phyloP scores from a whole-genome alignment of 1,284 basidiomycete species.

The Tylopilus sp. region DNA sequence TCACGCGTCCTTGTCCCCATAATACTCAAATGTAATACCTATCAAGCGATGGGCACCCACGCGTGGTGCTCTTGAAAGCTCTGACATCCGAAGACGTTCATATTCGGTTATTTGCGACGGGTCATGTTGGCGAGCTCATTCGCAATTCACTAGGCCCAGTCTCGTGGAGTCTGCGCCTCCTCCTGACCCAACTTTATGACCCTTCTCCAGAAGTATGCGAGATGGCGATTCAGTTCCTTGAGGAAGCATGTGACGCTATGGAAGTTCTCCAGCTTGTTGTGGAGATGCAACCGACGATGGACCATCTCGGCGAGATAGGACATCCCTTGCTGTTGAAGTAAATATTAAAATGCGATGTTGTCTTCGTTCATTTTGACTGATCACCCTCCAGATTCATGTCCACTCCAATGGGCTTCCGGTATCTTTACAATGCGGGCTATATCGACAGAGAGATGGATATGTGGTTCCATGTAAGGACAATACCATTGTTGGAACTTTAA shows the following conservation, averaged over 20 bases:
- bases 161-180: constrained; percentile 83
- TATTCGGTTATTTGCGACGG: constrained; percentile 85
- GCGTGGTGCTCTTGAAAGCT: constrained; percentile 89
- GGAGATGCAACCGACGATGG: constrained; percentile 89
- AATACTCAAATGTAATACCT: constrained; percentile 1
- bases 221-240: constrained; percentile 83
- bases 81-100: constrained; percentile 90
- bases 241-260: constrained; percentile 84
- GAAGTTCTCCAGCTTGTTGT: constrained; percentile 88
- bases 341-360: constrained; percentile 24
- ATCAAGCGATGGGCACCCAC: constrained; percentile 83
- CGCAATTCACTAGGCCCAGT: constrained; percentile 60
- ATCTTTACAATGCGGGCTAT: constrained; percentile 87
- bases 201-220: constrained; percentile 86
- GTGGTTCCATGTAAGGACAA: constrained; percentile 83
- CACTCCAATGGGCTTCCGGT: constrained; percentile 88
- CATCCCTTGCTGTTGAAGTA: constrained; percentile 86
- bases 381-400: constrained; percentile 78
- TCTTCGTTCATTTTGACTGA: constrained; percentile 11
- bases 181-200: constrained; percentile 96
- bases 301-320: constrained; percentile 92
- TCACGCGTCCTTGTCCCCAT: not conserved
- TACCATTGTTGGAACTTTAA: not conserved
- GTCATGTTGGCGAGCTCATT: constrained; percentile 80
- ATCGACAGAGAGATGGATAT: constrained; percentile 93